Conservation (phyloP, 2,329 filamentous ascomycete species). For the Hymenoscyphus fructigenus region DNA sequence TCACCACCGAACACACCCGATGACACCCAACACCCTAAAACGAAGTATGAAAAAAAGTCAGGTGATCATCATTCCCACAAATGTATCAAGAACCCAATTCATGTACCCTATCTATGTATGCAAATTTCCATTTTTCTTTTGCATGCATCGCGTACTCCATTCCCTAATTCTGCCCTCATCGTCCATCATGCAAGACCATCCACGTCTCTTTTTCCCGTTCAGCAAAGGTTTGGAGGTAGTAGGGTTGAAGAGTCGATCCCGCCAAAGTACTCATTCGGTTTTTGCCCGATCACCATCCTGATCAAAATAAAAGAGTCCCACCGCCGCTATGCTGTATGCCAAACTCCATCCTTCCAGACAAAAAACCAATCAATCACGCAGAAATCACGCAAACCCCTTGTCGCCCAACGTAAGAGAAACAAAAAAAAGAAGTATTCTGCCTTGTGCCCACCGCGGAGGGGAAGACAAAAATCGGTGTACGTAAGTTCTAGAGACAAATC, state of each 20-base stretch:
- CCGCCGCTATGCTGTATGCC: conserved; percentile 33
- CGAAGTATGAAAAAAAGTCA: background rate
- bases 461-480: conserved; percentile 22
- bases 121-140: background rate
- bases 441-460: conserved; percentile 14
- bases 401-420: background rate
- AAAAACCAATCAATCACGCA: background rate
- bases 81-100: background rate
- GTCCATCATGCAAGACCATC: background rate
- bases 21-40: background rate
- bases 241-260: background rate
- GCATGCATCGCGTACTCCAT: background rate
- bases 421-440: conserved; percentile 12
- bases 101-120: conserved; percentile 2
- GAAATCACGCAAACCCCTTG: conserved; percentile 2
- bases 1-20: background rate
- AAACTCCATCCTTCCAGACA: conserved; percentile 26
- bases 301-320: conserved; percentile 6
- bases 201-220: background rate
- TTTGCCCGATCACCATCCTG: background rate
- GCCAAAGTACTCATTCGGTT: background rate
- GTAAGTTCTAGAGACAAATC: conserved; percentile 27
- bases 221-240: background rate
- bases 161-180: background rate
- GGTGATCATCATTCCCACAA: background rate